Evolutionary conservation across 176 grass and related monocot genomes (phyloP), one percentile per base, ranked within the genome.

Genomic region (Thalia dealbata): DNA sequence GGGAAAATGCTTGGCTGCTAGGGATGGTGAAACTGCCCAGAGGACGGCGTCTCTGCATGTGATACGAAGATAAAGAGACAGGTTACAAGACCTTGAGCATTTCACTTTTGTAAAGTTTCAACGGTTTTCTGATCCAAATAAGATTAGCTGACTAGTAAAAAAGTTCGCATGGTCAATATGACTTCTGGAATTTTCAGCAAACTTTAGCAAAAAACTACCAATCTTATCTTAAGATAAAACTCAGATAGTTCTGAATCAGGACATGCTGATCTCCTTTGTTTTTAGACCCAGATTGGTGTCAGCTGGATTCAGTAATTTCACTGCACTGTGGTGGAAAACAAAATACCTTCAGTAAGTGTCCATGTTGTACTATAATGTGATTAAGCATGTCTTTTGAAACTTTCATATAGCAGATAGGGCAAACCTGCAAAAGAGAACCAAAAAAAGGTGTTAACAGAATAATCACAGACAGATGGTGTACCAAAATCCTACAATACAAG

Each of bases 331-430:
- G 29, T 8, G 26, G 30, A 16, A 50, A 16, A 19, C 1, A 73
- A 54, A 87, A 87, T 87, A 87, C 67, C 78, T 70, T 87, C 28
- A 87, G 77, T 29, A 83, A 69, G 52, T 78, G 75, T 16, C 85
- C 73, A 68, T 87, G 81, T 64, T 87, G 81, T 50, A 77, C 72
- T 27, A 73, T 77, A 35, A 83, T 77, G 54, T 87, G 85, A 77
- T 83, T 82, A 81, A 83, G 72, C 67, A 87, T 79, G 43, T 82
- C 80, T 60, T 76, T 82, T 3, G 52, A 74, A 70, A 86, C 67
- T 63, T 80, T 79, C 69, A 67, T 64, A 0, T 64, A 82, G 50
- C 84, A 86, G 81, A 86, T 32, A 23, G 84, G 76, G 76, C 84
- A 86, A 67, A 75, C 75, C 84, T 86, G 72, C 22, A 71, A 71